Conservation (phyloP, 257 asterid species). For the Leptodermis oblonga region DNA sequence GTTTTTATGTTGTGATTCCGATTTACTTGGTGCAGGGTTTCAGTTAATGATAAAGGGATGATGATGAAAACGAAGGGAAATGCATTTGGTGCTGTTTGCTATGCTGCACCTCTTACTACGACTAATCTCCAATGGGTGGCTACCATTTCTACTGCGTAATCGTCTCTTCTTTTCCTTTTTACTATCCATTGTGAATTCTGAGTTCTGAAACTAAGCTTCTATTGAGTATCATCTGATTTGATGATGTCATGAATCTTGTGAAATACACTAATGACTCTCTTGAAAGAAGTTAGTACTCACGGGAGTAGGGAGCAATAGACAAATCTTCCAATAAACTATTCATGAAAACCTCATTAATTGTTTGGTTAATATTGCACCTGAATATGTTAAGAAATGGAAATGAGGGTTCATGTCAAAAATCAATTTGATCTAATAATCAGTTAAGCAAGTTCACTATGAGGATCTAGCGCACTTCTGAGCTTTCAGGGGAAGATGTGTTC, state of each 20-base stretch:
- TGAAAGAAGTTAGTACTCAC: neutral
- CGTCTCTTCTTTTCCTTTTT: constrained; percentile 12
- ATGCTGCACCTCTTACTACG: constrained; percentile 50
- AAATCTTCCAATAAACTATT: neutral
- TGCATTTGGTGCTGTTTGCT: constrained; percentile 55
- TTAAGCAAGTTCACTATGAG: neutral
- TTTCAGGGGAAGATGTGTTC: neutral
- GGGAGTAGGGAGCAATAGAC: neutral
- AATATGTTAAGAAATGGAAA: neutral
- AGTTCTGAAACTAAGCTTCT: neutral
- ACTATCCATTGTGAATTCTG: neutral
- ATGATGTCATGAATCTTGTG: neutral
- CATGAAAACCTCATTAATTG: neutral
- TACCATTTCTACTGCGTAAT: constrained; percentile 60
- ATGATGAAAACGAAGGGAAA: constrained; percentile 32
- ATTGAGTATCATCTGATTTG: too few species aligned
- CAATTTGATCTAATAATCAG: neutral
- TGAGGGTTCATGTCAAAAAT: neutral
- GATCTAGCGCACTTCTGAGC: neutral
- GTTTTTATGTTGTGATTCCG: neutral
- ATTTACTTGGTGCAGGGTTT: constrained; percentile 36
- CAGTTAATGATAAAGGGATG: constrained; percentile 15
- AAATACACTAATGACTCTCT: neutral
- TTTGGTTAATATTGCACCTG: neutral
- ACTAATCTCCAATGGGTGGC: constrained; percentile 68